A percentile compares a stretch with the other conserved stretches of the same genome.
Conservation (phyloP, 495 filamentous ascomycete genomes). For the Penicillium pulvis region DNA sequence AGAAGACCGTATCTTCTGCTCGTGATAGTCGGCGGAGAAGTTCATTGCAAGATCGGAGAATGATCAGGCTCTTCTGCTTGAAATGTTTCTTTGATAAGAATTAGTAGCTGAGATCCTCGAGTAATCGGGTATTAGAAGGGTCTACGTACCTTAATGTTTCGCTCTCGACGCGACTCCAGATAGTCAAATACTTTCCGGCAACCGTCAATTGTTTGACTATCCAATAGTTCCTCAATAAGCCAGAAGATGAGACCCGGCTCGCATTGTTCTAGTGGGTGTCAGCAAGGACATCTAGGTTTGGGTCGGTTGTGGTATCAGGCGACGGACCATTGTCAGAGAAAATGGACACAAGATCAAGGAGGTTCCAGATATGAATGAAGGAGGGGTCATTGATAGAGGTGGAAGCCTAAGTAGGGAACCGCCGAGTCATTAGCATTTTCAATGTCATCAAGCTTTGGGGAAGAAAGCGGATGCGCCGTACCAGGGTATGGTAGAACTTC, state of each 20-base stretch:
- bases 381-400: slow-evolving; percentile 70
- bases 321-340: slow-evolving; percentile 74
- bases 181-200: slow-evolving; percentile 92
- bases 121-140: not conserved
- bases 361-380: slow-evolving; percentile 86
- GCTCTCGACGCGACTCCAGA: slow-evolving; percentile 86
- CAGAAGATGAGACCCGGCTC: slow-evolving; percentile 82
- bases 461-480: slow-evolving; percentile 41
- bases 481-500: slow-evolving; percentile 74
- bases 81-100: slow-evolving; percentile 62
- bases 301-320: slow-evolving; percentile 4
- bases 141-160: slow-evolving; percentile 66
- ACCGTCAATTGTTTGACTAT: slow-evolving; percentile 90
- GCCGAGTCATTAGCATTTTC: slow-evolving; percentile 22
- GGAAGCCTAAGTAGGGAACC: slow-evolving; percentile 50
- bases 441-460: slow-evolving; percentile 1
- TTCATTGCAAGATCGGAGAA: slow-evolving; percentile 92
- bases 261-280: slow-evolving; percentile 65
- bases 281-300: slow-evolving; percentile 13
- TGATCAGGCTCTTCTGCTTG: slow-evolving; percentile 80
- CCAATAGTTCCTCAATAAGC: slow-evolving; percentile 92
- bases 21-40: slow-evolving; percentile 86
- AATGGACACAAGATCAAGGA: slow-evolving; percentile 85
- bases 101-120: slow-evolving; percentile 13
- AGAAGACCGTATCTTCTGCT: slow-evolving; percentile 95